These are phyloP conservation scores for Mitragyna speciosa DNA, from an alignment of 257 asterid genomes.

Conservation along the genomic window DNA sequence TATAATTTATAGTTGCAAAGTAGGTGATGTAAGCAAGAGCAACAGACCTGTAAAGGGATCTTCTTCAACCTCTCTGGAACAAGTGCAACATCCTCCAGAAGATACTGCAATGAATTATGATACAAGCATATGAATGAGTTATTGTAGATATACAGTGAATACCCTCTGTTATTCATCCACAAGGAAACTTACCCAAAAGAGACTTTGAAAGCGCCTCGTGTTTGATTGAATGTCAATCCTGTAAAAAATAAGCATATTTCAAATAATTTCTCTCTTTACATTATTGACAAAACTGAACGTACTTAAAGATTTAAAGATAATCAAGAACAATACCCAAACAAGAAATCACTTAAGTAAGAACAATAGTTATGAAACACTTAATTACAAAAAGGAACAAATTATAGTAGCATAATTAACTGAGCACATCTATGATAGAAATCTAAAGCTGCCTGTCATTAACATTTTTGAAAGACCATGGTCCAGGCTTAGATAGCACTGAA, in stretches of 20 bases:
- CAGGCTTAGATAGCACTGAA: not conserved
- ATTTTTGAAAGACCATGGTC: not conserved
- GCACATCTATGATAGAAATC: not conserved
- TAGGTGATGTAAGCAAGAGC: conserved; percentile 11
- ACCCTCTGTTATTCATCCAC: not conserved
- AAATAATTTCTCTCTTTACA: not conserved
- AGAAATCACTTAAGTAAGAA: not conserved
- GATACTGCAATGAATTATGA: conserved; percentile 55
- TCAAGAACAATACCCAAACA: not conserved
- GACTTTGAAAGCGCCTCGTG: conserved; percentile 78
- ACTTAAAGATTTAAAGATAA: too few relatives aligned
- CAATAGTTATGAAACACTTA: not conserved
- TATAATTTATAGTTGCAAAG: not conserved
- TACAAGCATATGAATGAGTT: not conserved
- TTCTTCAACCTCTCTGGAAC: conserved; percentile 63
- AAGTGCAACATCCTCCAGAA: conserved; percentile 83
- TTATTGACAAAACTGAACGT: too few relatives aligned
- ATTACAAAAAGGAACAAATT: not conserved
- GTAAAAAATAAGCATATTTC: conserved; percentile 36
- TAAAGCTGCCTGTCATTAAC: not conserved
- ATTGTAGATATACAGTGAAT: not conserved
- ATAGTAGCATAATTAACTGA: not conserved
- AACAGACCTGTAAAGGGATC: conserved; percentile 78
- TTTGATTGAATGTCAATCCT: conserved; percentile 98
- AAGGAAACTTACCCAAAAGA: conserved; percentile 58